Base-by-base conservation (phyloP, 768 basidiomycete genomes). In the Kwoniella mangroviensis region DNA sequence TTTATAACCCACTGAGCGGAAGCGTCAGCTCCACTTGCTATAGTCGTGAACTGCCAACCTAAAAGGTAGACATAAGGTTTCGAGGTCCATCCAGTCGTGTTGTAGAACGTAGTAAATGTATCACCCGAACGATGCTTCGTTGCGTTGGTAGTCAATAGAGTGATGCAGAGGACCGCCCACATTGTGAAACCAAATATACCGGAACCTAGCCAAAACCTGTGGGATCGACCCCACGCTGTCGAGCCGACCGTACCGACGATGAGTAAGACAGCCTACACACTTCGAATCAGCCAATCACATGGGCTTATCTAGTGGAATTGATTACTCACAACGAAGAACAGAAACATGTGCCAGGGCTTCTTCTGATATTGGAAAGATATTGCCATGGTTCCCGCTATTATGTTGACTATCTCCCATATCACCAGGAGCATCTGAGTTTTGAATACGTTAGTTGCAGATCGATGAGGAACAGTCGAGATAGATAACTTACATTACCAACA, bases 21-120 rank as follows among this genome's bases (percentile, higher is more conserved):
- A 1, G 83, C 83, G 68, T 85, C 84, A 19, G 73, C 75, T 1
- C 85, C 85, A 22, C 81, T 82, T 3, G 83, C 83, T 34, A 85
- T 81, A 22, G 80, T 83, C 13, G 79, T 81, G 60, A 80, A 75
- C 28, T 78, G 76, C 83, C 83, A 84, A 28, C 82, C 84, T 22
- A 85, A 64, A 55, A 85, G 69, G 68, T 83, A 84, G 4, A 85
- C 83, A 65, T 83, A 84, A 1, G 78, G 70, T 63, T 78, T 78
- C 11, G 73, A 77, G 12, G 40, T 60, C 73, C 75, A 83, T 2
- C 79, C 81, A 0, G 78, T 73, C n/a, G 63, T 69, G 60, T 78
- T 79, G 58, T 70, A 69, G 62, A 75, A 83, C 0, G 60, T 49
- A 12, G 55, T 61, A 49, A 68, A 64, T 13, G 34, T 41, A 19